Evolutionary conservation across 441 rosid species (phyloP).

Genomic region (Adansonia madagascariensis): DNA sequence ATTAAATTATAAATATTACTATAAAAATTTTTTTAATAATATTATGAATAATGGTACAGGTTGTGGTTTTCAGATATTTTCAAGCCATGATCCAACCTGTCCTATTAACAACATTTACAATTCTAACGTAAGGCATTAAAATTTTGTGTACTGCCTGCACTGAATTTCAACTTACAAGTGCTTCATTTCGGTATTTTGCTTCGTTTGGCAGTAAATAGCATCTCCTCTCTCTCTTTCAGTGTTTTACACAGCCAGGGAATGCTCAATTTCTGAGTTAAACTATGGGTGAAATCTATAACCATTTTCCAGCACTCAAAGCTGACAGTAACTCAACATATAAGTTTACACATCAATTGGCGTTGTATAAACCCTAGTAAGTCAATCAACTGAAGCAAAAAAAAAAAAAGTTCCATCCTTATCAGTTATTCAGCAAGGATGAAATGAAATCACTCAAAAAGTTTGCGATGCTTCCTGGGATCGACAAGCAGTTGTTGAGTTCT

Average conservation of each 20-base stretch:
- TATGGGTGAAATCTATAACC: neutral
- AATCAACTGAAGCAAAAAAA: neutral
- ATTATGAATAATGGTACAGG: too few species aligned
- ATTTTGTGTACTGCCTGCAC: neutral
- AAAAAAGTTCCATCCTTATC: neutral
- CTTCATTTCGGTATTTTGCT: too few species aligned
- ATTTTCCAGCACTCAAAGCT: neutral
- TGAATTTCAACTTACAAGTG: too few species aligned
- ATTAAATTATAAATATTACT: too few species aligned
- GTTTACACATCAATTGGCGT: neutral
- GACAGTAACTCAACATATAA: neutral
- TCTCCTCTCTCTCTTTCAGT: too few species aligned
- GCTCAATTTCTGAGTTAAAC: neutral
- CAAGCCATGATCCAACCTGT: too few species aligned
- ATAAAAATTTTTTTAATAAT: too few species aligned
- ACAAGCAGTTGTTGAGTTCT: conserved; percentile 52
- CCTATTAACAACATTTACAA: too few species aligned
- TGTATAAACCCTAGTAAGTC: neutral
- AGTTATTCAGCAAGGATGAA: conserved; percentile 8
- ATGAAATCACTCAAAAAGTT: conserved; percentile 32
- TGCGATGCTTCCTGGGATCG: conserved; percentile 41
- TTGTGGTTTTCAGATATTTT: too few species aligned
- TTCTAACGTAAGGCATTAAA: neutral
- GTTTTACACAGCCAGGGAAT: too few species aligned
- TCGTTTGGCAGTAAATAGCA: too few species aligned